A percentile compares a stretch with the other conserved stretches of the same genome.
Evolutionary conservation across 148 eudicot genomes (phyloP).

Genomic region (Heliosperma pusillum): DNA sequence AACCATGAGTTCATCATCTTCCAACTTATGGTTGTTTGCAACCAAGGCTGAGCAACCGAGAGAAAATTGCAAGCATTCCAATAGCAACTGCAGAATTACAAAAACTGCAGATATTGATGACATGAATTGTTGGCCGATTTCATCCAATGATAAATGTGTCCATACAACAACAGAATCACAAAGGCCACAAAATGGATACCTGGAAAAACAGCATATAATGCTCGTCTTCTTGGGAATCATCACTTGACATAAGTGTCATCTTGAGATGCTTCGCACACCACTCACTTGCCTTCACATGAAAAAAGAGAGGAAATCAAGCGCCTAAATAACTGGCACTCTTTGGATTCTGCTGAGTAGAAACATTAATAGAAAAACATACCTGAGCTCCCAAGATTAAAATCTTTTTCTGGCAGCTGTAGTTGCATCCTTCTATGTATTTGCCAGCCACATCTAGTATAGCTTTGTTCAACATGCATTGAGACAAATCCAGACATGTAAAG

Average conservation of each 20-base stretch:
- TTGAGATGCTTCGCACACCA: constrained; percentile 92
- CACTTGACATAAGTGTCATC: constrained; percentile 79
- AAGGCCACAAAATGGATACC: constrained; percentile 34
- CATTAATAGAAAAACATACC: constrained; percentile 39
- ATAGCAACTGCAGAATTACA: constrained; percentile 52
- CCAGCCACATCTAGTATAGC: constrained; percentile 67
- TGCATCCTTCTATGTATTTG: constrained; percentile 50
- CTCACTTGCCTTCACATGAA: constrained; percentile 51
- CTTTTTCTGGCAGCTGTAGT: constrained; percentile 42
- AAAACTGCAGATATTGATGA: neutral
- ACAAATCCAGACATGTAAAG: constrained; percentile 83
- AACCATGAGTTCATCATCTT: constrained; percentile 45
- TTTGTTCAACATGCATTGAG: constrained; percentile 91
- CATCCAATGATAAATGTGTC: neutral
- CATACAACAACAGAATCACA: neutral
- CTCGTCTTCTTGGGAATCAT: constrained; percentile 83
- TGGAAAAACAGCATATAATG: constrained; percentile 59
- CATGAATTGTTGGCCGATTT: neutral
- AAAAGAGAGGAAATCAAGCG: neutral
- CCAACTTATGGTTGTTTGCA: constrained; percentile 43
- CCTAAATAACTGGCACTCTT: neutral
- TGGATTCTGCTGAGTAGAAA: constrained; percentile 6
- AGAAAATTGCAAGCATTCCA: constrained; percentile 63
- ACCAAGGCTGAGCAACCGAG: constrained; percentile 57
- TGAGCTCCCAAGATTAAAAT: constrained; percentile 62